phyloP scores from a whole-genome alignment of 345 rosid genomes.

The Pseudoturritis turrita region DNA sequence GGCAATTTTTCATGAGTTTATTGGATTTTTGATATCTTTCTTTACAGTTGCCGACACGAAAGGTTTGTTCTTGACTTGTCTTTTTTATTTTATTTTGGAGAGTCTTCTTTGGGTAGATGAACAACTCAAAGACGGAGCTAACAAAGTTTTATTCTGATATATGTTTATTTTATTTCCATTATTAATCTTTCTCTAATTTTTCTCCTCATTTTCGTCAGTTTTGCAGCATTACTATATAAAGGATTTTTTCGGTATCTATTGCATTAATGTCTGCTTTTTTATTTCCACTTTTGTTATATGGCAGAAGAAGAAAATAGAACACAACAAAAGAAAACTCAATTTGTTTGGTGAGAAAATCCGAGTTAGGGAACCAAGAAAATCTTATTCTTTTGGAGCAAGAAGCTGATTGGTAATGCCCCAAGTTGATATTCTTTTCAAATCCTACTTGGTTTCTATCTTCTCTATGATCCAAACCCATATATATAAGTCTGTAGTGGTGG shows the following conservation, averaged over 20 bases:
- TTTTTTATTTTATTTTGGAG: not conserved
- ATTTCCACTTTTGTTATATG: conserved; percentile 9
- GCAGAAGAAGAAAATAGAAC: conserved; percentile 1
- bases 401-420: conserved; percentile 17
- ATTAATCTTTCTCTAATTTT: not conserved
- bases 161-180: no score
- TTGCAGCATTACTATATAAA: conserved; percentile 11
- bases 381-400: conserved; percentile 3
- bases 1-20: conserved; percentile 15
- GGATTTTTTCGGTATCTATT: not conserved
- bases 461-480: not conserved
- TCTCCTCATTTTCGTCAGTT: not conserved
- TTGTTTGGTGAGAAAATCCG: conserved; percentile 28
- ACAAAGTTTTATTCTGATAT: conserved; percentile 24
- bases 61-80: conserved; percentile 32
- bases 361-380: conserved; percentile 22
- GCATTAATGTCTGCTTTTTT: conserved; percentile 1
- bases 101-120: conserved; percentile 27
- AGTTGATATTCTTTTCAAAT: not conserved
- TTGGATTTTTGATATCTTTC: not conserved
- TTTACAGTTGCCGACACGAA: conserved; percentile 31
- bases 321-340: not conserved
- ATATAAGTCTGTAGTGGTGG: not conserved
- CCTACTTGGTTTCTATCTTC: not conserved
- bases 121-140: conserved; percentile 36